A percentile compares a stretch with the other conserved stretches of the same genome.
phyloP scores from a whole-genome alignment of 495 filamentous ascomycete genomes.

The Paragyromitra xinjiangensis region DNA sequence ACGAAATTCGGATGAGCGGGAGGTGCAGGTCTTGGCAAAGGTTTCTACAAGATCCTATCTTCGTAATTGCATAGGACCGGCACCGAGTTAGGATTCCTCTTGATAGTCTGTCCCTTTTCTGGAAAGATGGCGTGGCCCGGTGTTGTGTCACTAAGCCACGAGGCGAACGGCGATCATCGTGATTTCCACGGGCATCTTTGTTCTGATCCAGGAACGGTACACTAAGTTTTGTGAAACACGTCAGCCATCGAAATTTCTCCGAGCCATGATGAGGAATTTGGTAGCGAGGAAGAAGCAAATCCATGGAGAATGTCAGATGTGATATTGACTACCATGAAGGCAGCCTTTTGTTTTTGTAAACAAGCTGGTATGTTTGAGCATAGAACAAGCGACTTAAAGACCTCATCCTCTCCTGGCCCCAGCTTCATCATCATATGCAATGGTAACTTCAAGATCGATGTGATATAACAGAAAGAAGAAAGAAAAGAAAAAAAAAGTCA shows the following conservation, averaged over 20 bases:
- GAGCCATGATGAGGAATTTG: neutral
- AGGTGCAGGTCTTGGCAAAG: neutral
- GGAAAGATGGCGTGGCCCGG: neutral
- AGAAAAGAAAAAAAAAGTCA: constrained; percentile 13
- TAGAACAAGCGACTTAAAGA: constrained; percentile 52
- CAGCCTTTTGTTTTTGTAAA: constrained; percentile 40
- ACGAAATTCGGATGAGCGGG: neutral
- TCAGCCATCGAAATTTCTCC: constrained; percentile 18
- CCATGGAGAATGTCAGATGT: constrained; percentile 27
- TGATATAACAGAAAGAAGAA: constrained; percentile 15
- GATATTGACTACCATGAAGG: constrained; percentile 26
- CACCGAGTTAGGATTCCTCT: neutral
- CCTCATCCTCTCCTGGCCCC: constrained; percentile 57
- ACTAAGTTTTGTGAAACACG: constrained; percentile 8
- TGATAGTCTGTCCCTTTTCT: neutral
- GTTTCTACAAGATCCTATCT: neutral
- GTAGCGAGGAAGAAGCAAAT: neutral
- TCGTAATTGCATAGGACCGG: neutral
- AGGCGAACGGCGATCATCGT: constrained; percentile 18
- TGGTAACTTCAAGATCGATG: constrained; percentile 13
- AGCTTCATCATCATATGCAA: constrained; percentile 55
- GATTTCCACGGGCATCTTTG: constrained; percentile 9
- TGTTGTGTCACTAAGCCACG: constrained; percentile 9
- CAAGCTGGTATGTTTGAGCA: constrained; percentile 56
- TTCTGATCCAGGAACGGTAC: constrained; percentile 5